Conservation (phyloP, 805 yeast species). For the Yarrowia sp. region DNA sequence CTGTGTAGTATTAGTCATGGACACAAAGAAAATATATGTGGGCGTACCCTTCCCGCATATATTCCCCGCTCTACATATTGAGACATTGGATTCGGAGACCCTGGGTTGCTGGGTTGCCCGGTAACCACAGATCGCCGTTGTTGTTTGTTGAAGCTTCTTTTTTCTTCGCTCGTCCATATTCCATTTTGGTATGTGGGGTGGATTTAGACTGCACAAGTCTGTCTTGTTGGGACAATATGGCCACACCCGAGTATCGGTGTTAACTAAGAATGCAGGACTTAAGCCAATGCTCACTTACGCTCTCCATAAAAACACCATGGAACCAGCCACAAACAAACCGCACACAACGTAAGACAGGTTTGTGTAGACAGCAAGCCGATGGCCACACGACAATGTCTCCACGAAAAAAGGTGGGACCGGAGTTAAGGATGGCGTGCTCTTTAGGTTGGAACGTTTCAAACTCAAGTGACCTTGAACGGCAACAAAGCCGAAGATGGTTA, state of each 20-base stretch:
- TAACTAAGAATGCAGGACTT: not conserved
- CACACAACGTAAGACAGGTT: not conserved
- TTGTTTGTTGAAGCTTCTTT: not conserved
- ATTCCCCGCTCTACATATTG: not conserved
- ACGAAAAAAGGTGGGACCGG: not conserved
- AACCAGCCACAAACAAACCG: not conserved
- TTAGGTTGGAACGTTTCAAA: constrained; percentile 11
- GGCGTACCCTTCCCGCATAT: not conserved
- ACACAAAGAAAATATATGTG: not conserved
- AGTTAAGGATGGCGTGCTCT: constrained; percentile 20
- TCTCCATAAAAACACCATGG: not conserved
- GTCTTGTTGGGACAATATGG: not conserved
- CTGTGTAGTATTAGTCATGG: not conserved
- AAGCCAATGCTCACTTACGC: not conserved
- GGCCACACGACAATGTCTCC: not conserved
- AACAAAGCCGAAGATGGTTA: constrained; percentile 4
- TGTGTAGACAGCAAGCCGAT: not conserved
- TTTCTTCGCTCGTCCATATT: not conserved
- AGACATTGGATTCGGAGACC: not conserved
- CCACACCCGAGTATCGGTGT: not conserved
- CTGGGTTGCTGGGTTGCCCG: constrained; percentile 10
- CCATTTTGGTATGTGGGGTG: not conserved
- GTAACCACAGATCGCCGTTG: not conserved
- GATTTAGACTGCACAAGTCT: not conserved
- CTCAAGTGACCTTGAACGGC: constrained; percentile 10